These are phyloP conservation scores for Pezizomycotina sp. DNA, from an alignment of 2,329 filamentous ascomycete genomes.

Conservation along the genomic window DNA sequence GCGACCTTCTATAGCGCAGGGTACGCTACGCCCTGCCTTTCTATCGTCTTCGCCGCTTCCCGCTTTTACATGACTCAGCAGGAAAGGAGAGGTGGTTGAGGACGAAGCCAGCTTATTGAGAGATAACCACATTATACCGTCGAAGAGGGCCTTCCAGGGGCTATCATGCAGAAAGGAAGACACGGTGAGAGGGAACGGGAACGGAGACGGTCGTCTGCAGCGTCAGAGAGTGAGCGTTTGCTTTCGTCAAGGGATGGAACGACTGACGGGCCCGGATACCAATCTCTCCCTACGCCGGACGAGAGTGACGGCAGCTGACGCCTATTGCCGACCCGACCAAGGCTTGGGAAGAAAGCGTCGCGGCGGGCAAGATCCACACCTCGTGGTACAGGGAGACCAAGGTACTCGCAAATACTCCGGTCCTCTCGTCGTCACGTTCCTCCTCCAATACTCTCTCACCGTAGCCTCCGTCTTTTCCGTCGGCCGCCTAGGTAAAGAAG, in stretches of 20 bases:
- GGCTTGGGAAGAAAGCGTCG: slow-evolving; percentile 75
- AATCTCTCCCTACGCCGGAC: too few relatives aligned
- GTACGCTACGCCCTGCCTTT: slow-evolving; percentile 20
- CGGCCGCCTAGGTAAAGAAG: slow-evolving; percentile 54
- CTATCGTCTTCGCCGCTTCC: slow-evolving; percentile 20
- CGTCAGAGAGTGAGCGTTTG: slow-evolving; percentile 29
- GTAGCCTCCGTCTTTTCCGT: slow-evolving; percentile 66
- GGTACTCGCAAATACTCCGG: slow-evolving; percentile 57
- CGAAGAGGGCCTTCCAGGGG: slow-evolving; percentile 36
- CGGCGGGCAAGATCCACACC: slow-evolving; percentile 63
- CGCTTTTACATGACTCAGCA: slow-evolving; percentile 33
- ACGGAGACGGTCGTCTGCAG: slow-evolving; percentile 37
- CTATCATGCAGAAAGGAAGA: slow-evolving; percentile 30
- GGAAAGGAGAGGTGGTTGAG: slow-evolving; percentile 41
- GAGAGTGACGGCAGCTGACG: slow-evolving; percentile 27
- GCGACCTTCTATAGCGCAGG: too few relatives aligned
- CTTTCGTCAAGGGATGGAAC: slow-evolving; percentile 9
- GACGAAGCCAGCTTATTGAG: slow-evolving; percentile 46
- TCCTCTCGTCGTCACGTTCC: slow-evolving; percentile 55
- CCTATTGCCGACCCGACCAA: slow-evolving; percentile 36
- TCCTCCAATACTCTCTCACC: slow-evolving; percentile 72
- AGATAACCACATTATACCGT: slow-evolving; percentile 49
- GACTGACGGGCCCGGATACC: slow-evolving; percentile 7
- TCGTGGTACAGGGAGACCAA: slow-evolving; percentile 84
- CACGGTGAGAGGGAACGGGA: too few relatives aligned